Conservation (phyloP, 2,329 filamentous ascomycete species). For the Chrysosporium keratinophilum region DNA sequence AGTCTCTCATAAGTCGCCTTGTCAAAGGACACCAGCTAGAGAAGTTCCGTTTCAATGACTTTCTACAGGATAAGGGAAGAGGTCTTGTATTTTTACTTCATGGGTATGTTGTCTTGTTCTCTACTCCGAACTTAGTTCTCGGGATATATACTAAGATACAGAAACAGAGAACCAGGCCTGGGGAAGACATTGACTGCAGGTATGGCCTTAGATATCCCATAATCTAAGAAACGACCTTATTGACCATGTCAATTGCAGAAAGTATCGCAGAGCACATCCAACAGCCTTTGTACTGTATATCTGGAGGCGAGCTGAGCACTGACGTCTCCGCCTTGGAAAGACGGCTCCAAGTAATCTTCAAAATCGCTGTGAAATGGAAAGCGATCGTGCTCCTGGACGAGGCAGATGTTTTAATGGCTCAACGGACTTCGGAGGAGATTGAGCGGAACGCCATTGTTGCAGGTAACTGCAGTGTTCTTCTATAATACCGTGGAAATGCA, state of each 20-base stretch:
- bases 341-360: neutral
- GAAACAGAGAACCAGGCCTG: conserved; percentile 19
- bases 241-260: neutral
- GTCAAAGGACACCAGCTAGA: neutral
- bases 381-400: conserved; percentile 18
- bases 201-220: neutral
- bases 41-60: conserved; percentile 38
- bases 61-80: conserved; percentile 44
- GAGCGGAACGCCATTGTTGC: conserved; percentile 22
- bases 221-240: neutral
- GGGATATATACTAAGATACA: too few relatives aligned
- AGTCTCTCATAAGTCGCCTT: too few relatives aligned
- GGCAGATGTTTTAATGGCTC: conserved; percentile 17
- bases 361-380: conserved; percentile 15
- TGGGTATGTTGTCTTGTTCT: too few relatives aligned
- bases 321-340: neutral
- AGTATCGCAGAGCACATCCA: neutral
- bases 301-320: neutral
- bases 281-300: neutral
- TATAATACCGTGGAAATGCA: too few relatives aligned
- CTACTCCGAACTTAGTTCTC: too few relatives aligned
- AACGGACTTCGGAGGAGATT: conserved; percentile 15
- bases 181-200: conserved; percentile 24
- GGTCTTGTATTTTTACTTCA: conserved; percentile 37
- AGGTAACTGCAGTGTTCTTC: too few relatives aligned